These are phyloP conservation scores for Setaria italica DNA, from an alignment of 202 grass and related monocot species.

Conservation along the genomic window DNA sequence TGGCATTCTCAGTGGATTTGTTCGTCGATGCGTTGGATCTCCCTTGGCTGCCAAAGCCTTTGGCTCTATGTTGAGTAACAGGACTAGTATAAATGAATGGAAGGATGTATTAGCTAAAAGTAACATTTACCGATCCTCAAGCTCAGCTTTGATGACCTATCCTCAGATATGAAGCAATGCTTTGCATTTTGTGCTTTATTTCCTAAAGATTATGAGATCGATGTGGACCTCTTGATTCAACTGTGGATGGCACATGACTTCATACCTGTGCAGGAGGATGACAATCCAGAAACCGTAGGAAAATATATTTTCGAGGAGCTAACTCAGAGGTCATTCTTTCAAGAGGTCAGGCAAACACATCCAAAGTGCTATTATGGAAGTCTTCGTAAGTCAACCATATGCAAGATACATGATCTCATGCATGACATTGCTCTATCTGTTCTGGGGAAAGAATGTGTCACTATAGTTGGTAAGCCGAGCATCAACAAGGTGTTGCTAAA, in stretches of 20 bases:
- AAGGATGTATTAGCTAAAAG: neutral
- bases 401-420: slow-evolving; percentile 2
- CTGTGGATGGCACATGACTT: neutral
- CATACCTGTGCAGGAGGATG: neutral
- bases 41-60: slow-evolving; percentile 2
- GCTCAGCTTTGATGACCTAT: neutral
- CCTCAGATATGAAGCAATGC: neutral
- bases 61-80: slow-evolving; percentile 9
- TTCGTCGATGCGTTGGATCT: neutral
- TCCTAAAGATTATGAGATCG: neutral
- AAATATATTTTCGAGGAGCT: neutral
- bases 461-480: neutral
- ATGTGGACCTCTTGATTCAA: neutral
- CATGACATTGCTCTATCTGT: neutral
- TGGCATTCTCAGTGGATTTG: neutral
- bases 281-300: neutral
- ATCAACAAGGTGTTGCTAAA: neutral
- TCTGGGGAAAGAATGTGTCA: neutral
- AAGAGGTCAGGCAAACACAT: neutral
- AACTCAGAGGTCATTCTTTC: neutral
- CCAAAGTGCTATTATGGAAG: no score
- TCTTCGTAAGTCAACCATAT: neutral
- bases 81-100: neutral
- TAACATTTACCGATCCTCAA: neutral
- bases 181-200: neutral